Base-by-base conservation (phyloP, 192 early-diverging fungal genomes). In the Pilobolus umbonatus region DNA sequence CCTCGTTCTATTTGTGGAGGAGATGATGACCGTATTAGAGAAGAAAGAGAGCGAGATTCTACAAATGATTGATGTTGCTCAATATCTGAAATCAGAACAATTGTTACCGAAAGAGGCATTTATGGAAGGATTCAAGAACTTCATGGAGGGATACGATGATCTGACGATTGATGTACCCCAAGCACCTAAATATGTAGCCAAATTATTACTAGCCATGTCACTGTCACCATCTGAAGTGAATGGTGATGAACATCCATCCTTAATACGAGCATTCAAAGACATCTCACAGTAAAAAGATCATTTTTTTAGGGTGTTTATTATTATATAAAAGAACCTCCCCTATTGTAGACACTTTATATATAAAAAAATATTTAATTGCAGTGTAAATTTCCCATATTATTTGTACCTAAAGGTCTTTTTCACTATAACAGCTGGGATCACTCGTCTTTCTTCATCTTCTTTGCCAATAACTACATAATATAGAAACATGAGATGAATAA, bases 161-260 rank as follows among this genome's bases (percentile, higher is more conserved):
- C 50, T 71, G 36, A 65, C 52, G 2, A 71, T 71, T 38, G 68
- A 71, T 61, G 68, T 71, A 5, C 68, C 68, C 25, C 63, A 61
- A 24, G 68, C 68, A 51, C 59, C 52, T 10, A 64, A 71, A 51
- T 71, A 65, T 62, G 58, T 65, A 7, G 34, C 62, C 21, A 31
- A 54, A 22, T 32, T 54, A 24, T 54, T 54, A 36, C 24, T 35
- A 19, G 52, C 32, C 17, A 24, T 21, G 12, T 22, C 31, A 54
- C 17, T 54, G 28, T 19, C 31, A 54, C 52, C 52, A 21, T 29
- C 28, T 38, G 52, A 54, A 14, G 52, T 54, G 17, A 35, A 34
- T 35, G 32, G 31, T 35, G 52, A 54, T 2, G 52, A 31, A 12
- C 38, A 38, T 25, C 2, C 28, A 38, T 25, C 52, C 24, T 54